Base-by-base conservation (phyloP, 2,329 filamentous ascomycete genomes). In the Parastagonospora avenae region DNA sequence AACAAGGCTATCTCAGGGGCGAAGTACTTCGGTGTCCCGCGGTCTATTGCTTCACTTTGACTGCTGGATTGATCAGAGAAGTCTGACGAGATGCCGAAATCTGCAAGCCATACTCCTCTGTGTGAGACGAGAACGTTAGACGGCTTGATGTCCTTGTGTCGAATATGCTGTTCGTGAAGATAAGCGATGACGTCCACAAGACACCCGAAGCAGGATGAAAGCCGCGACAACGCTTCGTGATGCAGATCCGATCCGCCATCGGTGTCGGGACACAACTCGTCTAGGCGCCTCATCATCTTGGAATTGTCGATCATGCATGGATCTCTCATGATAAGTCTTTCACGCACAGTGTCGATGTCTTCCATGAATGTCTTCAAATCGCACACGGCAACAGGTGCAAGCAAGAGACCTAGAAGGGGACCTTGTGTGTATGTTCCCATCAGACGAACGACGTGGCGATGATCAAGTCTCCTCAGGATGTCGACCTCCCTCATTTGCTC, bases 381-480 rank as follows among this genome's bases (percentile, higher is more conserved):
- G 46, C 62, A 63, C 1, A 42, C 36, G 7, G 63, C 63, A 5
- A 65, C 62, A 9, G 62, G 63, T n/a, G 51, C 52, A 3, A 66
- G 43, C 2, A 65, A 43, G 9, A 66, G 19, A 1, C 63, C 58
- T 5, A 66, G 46, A 11, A 39, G 30, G 3, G 28, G 39, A 4
- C 38, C 39, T 29, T 65, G 54, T 2, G 57, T 62, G 42, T 66
- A 66, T 1, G 63, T 62, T 11, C 62, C 63, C 1, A 60, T 51
- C 6, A 66, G 40, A 16, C 49, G 29, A 27, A 62, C 48, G 32
- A 66, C 58, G 35, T 66, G 62, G 5, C 28, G n/a, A 31, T 65
- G 60, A 8, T 37, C 27, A 29, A 42, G 16, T 32, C 32, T 15
- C 1, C 46, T 50, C 9, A 66, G 38, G 15, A 63, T 62, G 29